Evolutionary conservation across 306 rosid genomes (phyloP).

Genomic region (Corylus heterophylla): DNA sequence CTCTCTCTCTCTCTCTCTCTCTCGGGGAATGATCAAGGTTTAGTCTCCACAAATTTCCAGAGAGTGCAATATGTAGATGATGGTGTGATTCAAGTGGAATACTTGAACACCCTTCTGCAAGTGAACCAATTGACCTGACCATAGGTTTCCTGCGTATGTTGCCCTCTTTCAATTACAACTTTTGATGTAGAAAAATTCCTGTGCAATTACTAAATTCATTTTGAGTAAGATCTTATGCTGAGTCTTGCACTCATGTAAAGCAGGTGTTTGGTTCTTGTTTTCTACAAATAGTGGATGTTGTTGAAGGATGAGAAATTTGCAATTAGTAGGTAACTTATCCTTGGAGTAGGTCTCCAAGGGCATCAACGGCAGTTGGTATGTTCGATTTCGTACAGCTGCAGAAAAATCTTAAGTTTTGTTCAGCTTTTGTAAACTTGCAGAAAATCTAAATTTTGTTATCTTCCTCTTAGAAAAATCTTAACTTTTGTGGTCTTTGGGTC

Average conservation of each 20-base stretch:
- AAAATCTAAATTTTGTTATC: too few relatives aligned
- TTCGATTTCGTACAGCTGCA: neutral
- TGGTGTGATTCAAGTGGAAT: constrained; percentile 8
- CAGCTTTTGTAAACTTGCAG: neutral
- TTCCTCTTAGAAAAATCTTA: neutral
- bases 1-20: neutral
- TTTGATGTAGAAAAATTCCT: too few relatives aligned
- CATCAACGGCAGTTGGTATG: too few relatives aligned
- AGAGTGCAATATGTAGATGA: neutral
- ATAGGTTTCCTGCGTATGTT: neutral
- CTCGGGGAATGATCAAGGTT: neutral
- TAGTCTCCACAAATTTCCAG: neutral
- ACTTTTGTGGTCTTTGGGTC: neutral
- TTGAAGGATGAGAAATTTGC: too few relatives aligned
- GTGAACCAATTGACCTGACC: neutral
- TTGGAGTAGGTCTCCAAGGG: too few relatives aligned
- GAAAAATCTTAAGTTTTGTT: neutral
- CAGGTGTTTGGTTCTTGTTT: too few relatives aligned
- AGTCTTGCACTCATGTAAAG: too few relatives aligned
- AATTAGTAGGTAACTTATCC: too few relatives aligned
- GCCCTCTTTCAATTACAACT: neutral
- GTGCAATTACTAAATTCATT: too few relatives aligned
- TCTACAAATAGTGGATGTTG: too few relatives aligned
- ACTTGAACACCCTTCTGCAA: neutral
- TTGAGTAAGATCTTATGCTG: too few relatives aligned